Percentiles rank a stretch among this genome's conserved stretches.
Evolutionary conservation across 2,329 filamentous ascomycete species (phyloP).

Genomic region (Cladosporium sp.): DNA sequence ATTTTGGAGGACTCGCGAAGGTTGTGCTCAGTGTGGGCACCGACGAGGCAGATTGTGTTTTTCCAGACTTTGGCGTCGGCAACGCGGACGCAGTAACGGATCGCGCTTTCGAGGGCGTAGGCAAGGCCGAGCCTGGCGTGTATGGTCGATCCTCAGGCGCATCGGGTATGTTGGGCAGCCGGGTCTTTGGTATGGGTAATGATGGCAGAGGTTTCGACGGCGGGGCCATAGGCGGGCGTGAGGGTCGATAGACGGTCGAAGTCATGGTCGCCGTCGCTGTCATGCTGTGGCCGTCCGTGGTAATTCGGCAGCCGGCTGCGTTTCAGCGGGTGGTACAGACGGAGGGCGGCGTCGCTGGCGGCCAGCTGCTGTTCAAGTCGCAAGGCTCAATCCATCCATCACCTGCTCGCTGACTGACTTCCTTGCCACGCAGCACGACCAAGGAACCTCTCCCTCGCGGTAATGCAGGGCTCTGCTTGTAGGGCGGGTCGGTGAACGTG

Average conservation of each 20-base stretch:
- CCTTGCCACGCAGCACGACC: neutral
- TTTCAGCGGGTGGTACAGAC: neutral
- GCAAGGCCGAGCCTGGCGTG: constrained; percentile 21
- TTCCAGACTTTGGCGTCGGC: constrained; percentile 39
- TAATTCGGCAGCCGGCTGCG: neutral
- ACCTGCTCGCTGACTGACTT: neutral
- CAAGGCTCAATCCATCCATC: neutral
- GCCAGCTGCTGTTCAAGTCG: neutral
- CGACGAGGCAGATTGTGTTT: constrained; percentile 50
- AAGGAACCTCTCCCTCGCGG: neutral
- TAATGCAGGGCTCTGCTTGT: neutral
- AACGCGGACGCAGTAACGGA: constrained; percentile 49
- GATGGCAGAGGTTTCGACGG: constrained; percentile 70
- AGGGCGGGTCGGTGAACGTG: neutral
- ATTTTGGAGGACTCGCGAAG: constrained; percentile 29
- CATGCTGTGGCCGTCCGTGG: constrained; percentile 2
- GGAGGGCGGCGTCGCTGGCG: neutral
- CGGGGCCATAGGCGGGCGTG: constrained; percentile 57
- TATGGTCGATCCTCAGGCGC: constrained; percentile 20
- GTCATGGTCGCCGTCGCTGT: constrained; percentile 22
- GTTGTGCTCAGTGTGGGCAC: constrained; percentile 48
- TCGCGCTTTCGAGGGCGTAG: constrained; percentile 37
- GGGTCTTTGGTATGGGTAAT: constrained; percentile 66
- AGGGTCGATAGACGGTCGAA: constrained; percentile 39
- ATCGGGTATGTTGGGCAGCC: constrained; percentile 50